phyloP scores from a whole-genome alignment of 2,329 filamentous ascomycete species.

The Rutstroemia sydowiana region DNA sequence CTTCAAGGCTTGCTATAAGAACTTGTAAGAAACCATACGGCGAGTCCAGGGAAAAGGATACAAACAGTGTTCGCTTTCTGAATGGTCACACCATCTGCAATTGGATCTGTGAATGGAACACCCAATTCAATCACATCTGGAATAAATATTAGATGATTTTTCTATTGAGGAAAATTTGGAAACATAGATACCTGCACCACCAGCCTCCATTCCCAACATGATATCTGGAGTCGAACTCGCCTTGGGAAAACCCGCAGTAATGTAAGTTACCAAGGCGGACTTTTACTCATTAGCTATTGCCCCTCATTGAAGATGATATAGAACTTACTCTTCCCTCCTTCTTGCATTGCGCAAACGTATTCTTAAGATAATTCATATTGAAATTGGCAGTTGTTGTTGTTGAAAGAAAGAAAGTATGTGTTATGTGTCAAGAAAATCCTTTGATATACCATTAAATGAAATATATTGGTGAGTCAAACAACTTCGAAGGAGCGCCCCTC shows the following conservation, averaged over 20 bases:
- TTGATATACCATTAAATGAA: too few relatives aligned
- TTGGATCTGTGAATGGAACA: conserved; percentile 94
- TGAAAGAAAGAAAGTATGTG: too few relatives aligned
- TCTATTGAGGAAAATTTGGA: neutral
- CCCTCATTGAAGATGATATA: neutral
- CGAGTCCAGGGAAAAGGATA: conserved; percentile 9
- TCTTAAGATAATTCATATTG: conserved; percentile 42
- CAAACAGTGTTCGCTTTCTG: conserved; percentile 84
- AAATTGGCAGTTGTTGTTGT: neutral
- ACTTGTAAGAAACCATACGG: conserved; percentile 13
- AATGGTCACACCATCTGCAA: conserved; percentile 94
- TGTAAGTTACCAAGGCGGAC: conserved; percentile 81
- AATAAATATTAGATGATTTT: conserved; percentile 5
- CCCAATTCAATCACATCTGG: conserved; percentile 91
- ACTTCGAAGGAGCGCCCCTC: too few relatives aligned
- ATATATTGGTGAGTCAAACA: too few relatives aligned
- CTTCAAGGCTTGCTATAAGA: conserved; percentile 58
- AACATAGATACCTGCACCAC: conserved; percentile 65
- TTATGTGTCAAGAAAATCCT: too few relatives aligned
- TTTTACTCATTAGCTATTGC: conserved; percentile 14
- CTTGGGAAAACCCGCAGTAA: conserved; percentile 87
- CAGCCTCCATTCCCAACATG: conserved; percentile 82
- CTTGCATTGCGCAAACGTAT: conserved; percentile 50
- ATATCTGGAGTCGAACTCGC: conserved; percentile 77
- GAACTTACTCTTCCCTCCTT: conserved; percentile 37